phyloP scores from a whole-genome alignment of 2,329 filamentous ascomycete genomes.

The Monilinia fructigena region DNA sequence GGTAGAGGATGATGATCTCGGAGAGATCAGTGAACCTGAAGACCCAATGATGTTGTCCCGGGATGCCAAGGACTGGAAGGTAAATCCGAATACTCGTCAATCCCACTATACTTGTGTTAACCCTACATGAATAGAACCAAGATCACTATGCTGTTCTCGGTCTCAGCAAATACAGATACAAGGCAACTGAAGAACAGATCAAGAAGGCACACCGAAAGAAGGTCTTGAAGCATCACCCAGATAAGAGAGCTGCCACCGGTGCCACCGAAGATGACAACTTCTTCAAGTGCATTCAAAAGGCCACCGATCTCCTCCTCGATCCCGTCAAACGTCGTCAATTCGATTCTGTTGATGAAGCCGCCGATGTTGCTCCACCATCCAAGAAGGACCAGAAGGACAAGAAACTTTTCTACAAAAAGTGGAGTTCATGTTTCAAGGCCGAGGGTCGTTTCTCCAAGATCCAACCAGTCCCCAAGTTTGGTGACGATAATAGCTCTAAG shows the following conservation, averaged over 20 bases:
- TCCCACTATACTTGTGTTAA: slow-evolving; percentile 25
- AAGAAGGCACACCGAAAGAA: slow-evolving; percentile 99
- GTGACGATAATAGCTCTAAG: slow-evolving; percentile 78
- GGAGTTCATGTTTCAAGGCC: slow-evolving; percentile 84
- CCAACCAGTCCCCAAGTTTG: slow-evolving; percentile 84
- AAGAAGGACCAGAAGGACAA: slow-evolving; percentile 87
- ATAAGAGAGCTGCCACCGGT: slow-evolving; percentile 94
- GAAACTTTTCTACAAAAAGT: slow-evolving; percentile 88
- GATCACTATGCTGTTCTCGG: slow-evolving; percentile 98
- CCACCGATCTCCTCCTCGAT: slow-evolving; percentile 88
- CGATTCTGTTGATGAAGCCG: slow-evolving; percentile 92
- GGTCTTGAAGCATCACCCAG: slow-evolving; percentile 97
- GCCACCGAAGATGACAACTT: slow-evolving; percentile 91
- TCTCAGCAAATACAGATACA: slow-evolving; percentile 86
- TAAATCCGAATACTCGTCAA: slow-evolving; percentile 44
- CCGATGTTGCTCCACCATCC: slow-evolving; percentile 84
- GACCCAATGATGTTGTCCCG: slow-evolving; percentile 88
- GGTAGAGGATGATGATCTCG: slow-evolving; percentile 84
- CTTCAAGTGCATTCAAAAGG: slow-evolving; percentile 99
- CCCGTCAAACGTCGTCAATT: slow-evolving; percentile 90
- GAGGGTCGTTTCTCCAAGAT: slow-evolving; percentile 90
- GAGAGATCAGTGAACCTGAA: slow-evolving; percentile 90
- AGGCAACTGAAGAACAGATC: slow-evolving; percentile 96
- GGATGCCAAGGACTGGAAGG: slow-evolving; percentile 99
- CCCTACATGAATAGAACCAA: slow-evolving; percentile 61